Evolutionary conservation across 306 rosid genomes (phyloP).

Genomic region (Corylus americana): DNA sequence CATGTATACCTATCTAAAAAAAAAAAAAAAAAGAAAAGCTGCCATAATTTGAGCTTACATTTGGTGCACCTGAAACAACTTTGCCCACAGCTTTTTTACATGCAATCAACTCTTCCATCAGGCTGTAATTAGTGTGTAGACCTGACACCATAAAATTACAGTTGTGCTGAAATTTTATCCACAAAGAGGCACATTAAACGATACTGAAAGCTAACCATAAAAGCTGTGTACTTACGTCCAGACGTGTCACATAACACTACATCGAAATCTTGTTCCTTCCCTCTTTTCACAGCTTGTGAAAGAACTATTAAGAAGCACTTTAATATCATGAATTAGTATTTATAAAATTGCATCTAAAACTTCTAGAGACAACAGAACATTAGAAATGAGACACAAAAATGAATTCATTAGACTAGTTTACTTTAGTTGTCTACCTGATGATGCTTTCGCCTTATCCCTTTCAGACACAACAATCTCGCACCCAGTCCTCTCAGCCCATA

Average conservation of each 20-base stretch:
- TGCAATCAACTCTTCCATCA: slow-evolving; percentile 96
- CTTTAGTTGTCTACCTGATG: slow-evolving; percentile 55
- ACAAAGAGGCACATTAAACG: slow-evolving; percentile 18
- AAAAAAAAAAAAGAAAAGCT: not conserved
- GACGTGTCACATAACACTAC: slow-evolving; percentile 93
- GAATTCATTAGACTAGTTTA: slow-evolving; percentile 6
- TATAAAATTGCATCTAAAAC: not conserved
- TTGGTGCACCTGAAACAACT: slow-evolving; percentile 83
- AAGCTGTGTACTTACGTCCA: slow-evolving; percentile 69
- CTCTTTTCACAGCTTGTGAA: slow-evolving; percentile 85
- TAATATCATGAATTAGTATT: slow-evolving; percentile 43
- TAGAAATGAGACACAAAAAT: slow-evolving; percentile 13
- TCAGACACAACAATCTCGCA: slow-evolving; percentile 94
- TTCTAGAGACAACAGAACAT: slow-evolving; percentile 1
- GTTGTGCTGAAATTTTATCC: slow-evolving; percentile 19
- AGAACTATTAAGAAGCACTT: slow-evolving; percentile 77
- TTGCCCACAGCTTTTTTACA: slow-evolving; percentile 89
- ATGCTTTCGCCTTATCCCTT: slow-evolving; percentile 77
- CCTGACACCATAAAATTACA: slow-evolving; percentile 50
- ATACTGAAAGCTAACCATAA: slow-evolving; percentile 1
- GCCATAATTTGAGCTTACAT: slow-evolving; percentile 52
- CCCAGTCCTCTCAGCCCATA: slow-evolving; percentile 97
- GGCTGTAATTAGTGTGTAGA: slow-evolving; percentile 91
- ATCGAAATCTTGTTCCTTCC: slow-evolving; percentile 81
- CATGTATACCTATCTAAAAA: too few species aligned